Evolutionary conservation across 2,329 filamentous ascomycete species (phyloP).

Genomic region (Trichoderma arundinaceum): DNA sequence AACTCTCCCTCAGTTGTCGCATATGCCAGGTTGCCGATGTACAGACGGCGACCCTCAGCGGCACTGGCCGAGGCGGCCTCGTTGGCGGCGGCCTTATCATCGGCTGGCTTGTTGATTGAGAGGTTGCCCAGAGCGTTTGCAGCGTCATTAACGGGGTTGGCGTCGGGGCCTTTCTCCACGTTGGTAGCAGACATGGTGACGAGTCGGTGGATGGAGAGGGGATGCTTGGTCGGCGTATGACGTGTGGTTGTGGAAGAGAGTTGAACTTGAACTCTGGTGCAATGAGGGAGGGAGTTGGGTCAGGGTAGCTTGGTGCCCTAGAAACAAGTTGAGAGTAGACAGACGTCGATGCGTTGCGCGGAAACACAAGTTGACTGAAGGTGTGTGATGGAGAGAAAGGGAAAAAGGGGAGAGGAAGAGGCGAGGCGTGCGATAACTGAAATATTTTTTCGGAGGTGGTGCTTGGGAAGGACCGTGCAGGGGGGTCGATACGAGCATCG

Average conservation of each 20-base stretch:
- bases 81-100: slow-evolving; percentile 69
- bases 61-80: slow-evolving; percentile 96
- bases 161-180: slow-evolving; percentile 68
- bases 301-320: slow-evolving; percentile 94
- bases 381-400: slow-evolving; percentile 51
- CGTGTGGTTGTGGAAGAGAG: slow-evolving; percentile 48
- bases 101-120: slow-evolving; percentile 61
- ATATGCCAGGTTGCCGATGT: slow-evolving; percentile 99
- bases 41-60: slow-evolving; percentile 97
- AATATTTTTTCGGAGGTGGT: slow-evolving; percentile 48
- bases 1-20: slow-evolving; percentile 99
- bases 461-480: slow-evolving; percentile 33
- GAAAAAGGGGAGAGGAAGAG: slow-evolving; percentile 41
- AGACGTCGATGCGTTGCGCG: slow-evolving; percentile 56
- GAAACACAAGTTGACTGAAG: slow-evolving; percentile 53
- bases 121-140: slow-evolving; percentile 76
- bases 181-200: slow-evolving; percentile 79
- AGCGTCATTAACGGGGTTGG: slow-evolving; percentile 77
- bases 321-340: slow-evolving; percentile 56
- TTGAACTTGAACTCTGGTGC: slow-evolving; percentile 67
- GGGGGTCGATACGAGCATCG: slow-evolving; percentile 29
- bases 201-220: slow-evolving; percentile 50
- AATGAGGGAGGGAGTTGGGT: slow-evolving; percentile 60
- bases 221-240: slow-evolving; percentile 53
- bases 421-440: slow-evolving; percentile 44